Base-by-base conservation (phyloP, 352 stramenopile genomes). In the Globisporangium heterothallicum region DNA sequence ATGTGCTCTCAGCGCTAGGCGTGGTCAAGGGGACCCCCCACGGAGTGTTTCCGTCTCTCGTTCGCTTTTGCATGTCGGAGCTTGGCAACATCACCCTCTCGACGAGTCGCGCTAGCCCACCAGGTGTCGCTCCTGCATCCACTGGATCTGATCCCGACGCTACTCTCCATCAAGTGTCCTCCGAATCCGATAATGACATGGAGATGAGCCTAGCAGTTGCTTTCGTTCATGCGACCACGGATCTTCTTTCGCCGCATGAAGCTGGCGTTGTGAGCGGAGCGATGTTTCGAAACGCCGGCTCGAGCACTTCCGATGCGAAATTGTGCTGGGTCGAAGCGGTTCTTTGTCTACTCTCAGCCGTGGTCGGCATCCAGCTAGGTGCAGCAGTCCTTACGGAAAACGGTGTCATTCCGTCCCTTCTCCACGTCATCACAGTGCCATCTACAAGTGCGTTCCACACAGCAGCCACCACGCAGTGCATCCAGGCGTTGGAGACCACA, bases 151-250 rank as follows among this genome's bases (percentile, higher is more conserved):
- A 10, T 41, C 6, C 38, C 41, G 22, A 41, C 13, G 6, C 14
- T 49, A 19, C 6, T 19, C n/a, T 25, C 10, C 49, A 56, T 12
- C 49, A 35, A 35, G 29, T 26, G 5, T 25, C 47, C 4, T 50
- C 72, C 32, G 65, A 72, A 30, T 63, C 65, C 1, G 81, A 92
- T 52, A 78, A 61, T 34, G 84, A 94, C 55, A 93, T 94, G 82
- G 84, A 95, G 34, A 95, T 95, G 84, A 88, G 69, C 19, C 49
- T 95, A 7, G 84, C 84, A 16, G 79, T 95, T 29, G 84, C 84
- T 6, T 95, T 95, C 62, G 84, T 95, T 2, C 78, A 93, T 32
- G 84, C 84, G n/a, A 93, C 83, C 24, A 86, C 80, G 1, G 79
- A 90, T 61, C 66, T 81, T 18, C 21, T 88, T 19, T 82, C 78